phyloP scores from a whole-genome alignment of 2,329 filamentous ascomycete genomes.

The Orbilia quercus region DNA sequence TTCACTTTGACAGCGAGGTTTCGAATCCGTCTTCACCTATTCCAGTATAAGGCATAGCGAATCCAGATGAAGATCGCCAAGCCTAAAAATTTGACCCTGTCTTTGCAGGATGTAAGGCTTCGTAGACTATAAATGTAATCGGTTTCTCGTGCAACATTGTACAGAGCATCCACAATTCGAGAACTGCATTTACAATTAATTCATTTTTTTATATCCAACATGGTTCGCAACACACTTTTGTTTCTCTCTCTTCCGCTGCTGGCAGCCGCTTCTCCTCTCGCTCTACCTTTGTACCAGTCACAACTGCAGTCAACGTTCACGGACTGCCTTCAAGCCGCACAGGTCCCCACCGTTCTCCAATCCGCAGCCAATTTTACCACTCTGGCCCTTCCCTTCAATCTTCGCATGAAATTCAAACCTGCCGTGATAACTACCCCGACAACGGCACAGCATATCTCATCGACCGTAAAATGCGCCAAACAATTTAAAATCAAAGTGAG shows the following conservation, averaged over 20 bases:
- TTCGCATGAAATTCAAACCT: slow-evolving; percentile 63
- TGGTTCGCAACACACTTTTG: slow-evolving; percentile 9
- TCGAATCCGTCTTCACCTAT: slow-evolving; percentile 1
- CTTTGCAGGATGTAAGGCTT: too few relatives aligned
- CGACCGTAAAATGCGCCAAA: slow-evolving; percentile 70
- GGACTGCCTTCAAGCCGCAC: slow-evolving; percentile 6
- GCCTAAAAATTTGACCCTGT: too few relatives aligned
- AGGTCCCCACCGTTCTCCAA: slow-evolving; percentile 8
- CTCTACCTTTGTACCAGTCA: not conserved
- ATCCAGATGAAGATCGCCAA: not conserved
- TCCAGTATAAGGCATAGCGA: not conserved
- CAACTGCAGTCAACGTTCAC: slow-evolving; percentile 3
- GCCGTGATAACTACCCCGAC: slow-evolving; percentile 70
- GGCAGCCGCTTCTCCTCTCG: slow-evolving; percentile 11
- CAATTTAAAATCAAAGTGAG: slow-evolving; percentile 69
- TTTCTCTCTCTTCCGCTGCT: slow-evolving; percentile 1
- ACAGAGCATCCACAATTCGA: not conserved
- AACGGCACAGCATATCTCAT: slow-evolving; percentile 68
- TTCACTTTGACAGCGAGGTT: not conserved
- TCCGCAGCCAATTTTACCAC: slow-evolving; percentile 9
- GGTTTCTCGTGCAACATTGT: too few relatives aligned
- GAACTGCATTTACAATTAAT: not conserved
- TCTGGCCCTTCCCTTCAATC: slow-evolving; percentile 4
- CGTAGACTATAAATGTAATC: too few relatives aligned
- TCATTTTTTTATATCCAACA: not conserved